phyloP scores from a whole-genome alignment of 2,329 filamentous ascomycete species.

The Emmonsiellopsis sp. region DNA sequence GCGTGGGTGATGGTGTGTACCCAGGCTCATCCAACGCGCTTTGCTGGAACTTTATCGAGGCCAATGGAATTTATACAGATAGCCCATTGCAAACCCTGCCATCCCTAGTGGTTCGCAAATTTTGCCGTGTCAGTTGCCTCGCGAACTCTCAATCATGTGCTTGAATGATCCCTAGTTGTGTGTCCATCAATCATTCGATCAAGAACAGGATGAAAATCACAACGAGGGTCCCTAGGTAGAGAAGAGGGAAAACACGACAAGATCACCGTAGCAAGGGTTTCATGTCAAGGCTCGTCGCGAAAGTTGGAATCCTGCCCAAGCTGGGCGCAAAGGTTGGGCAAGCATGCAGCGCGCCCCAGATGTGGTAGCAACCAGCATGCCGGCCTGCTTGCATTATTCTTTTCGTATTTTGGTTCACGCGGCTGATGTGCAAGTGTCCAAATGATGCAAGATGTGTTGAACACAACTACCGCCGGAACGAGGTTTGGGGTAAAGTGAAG shows the following conservation, averaged over 20 bases:
- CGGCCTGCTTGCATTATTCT: too few species aligned
- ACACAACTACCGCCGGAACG: too few species aligned
- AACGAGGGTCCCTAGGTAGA: neutral
- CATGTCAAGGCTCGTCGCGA: neutral
- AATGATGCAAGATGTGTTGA: too few species aligned
- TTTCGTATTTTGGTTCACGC: too few species aligned
- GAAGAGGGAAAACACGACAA: neutral
- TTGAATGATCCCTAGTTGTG: neutral
- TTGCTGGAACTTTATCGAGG: neutral
- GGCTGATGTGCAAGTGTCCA: too few species aligned
- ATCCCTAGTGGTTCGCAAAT: neutral
- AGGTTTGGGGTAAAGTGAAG: too few species aligned
- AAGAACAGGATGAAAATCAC: neutral
- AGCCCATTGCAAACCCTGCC: neutral
- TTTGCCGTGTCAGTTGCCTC: neutral
- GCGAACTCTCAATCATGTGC: neutral
- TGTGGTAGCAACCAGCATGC: neutral
- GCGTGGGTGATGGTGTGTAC: too few species aligned
- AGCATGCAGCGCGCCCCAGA: neutral
- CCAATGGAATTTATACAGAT: neutral
- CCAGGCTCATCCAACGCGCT: neutral
- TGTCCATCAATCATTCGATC: neutral
- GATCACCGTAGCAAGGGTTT: neutral
- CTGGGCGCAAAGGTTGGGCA: neutral
- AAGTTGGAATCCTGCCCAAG: neutral